Conservation (phyloP, 148 eudicot species). For the Rhododendron molle region DNA sequence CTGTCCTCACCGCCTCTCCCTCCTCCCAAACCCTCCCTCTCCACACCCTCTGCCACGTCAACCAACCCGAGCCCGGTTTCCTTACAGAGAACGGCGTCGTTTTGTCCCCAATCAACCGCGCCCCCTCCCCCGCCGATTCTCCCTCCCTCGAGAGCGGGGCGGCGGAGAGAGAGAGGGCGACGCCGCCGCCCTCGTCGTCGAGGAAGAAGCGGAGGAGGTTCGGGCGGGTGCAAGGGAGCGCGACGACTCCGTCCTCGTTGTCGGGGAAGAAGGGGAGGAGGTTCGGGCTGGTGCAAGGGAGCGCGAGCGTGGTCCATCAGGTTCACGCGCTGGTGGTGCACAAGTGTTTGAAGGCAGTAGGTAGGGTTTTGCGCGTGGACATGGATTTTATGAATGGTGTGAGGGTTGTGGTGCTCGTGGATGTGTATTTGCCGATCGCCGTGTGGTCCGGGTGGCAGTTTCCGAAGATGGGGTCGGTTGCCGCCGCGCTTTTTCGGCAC, state of each 20-base stretch:
- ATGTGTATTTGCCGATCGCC: slow-evolving; percentile 61
- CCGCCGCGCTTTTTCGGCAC: slow-evolving; percentile 73
- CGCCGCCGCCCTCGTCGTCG: background rate
- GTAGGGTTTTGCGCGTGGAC: slow-evolving; percentile 31
- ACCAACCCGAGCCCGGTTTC: slow-evolving; percentile 31
- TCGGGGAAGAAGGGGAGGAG: slow-evolving; percentile 36
- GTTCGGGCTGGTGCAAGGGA: slow-evolving; percentile 42
- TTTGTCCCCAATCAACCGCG: slow-evolving; percentile 24
- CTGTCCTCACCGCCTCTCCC: slow-evolving; percentile 30
- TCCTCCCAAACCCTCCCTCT: slow-evolving; percentile 24
- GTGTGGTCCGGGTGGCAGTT: slow-evolving; percentile 89
- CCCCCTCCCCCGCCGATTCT: background rate
- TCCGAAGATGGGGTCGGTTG: slow-evolving; percentile 44
- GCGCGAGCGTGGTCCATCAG: slow-evolving; percentile 61
- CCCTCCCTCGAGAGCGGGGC: background rate
- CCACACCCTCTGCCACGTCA: slow-evolving; percentile 29
- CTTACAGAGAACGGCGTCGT: slow-evolving; percentile 26
- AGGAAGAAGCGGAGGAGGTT: slow-evolving; percentile 38
- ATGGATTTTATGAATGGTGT: slow-evolving; percentile 20
- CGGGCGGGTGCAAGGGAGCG: slow-evolving; percentile 35
- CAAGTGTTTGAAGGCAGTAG: slow-evolving; percentile 46
- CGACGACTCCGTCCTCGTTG: background rate
- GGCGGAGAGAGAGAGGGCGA: slow-evolving; percentile 15
- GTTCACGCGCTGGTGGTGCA: slow-evolving; percentile 38
- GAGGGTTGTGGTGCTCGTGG: slow-evolving; percentile 65